Evolutionary conservation across 2,329 filamentous ascomycete genomes (phyloP), one percentile per base, ranked within the genome.

Genomic region (Aspergillus sp.): DNA sequence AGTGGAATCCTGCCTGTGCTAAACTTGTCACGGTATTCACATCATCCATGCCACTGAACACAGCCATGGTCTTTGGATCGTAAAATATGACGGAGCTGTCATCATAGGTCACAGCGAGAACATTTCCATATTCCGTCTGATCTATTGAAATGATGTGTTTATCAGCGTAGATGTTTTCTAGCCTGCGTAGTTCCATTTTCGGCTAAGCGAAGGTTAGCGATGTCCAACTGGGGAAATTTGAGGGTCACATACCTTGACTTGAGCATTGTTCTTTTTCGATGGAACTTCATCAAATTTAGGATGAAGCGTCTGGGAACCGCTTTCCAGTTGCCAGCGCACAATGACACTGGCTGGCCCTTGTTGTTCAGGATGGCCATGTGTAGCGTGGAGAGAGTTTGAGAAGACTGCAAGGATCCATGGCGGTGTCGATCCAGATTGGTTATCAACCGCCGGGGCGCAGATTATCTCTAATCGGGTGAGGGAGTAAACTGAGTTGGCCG

Each of bases 61-160:
- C 76, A 5, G 81, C 75, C 77, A 95, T 85, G 0, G 81, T 86
- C 38, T 78, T 75, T 8, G 89, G 79, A 58, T 94, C 86, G 44
- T 88, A 81, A 64, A 91, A 88, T 53, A 93, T 84, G 4, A 94
- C 74, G 0, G 82, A 85, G 8, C 90, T 88, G 60, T 95, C 90
- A 48, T 86, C 86, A 54, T 88, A 88, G 27, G 78, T 77, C 46
- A 95, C 73, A 28, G 85, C 82, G 2, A 95, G 51, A 2, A 86
- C 75, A 46, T 82, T 88, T 39, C 86, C 85, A 47, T 85, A 81
- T 54, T 86, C 85, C 12, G 86, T 73, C 2, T 81, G 71, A 37
- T 85, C 78, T 28, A 93, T 71, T 0, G 80, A 79, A 33, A 95
- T 66, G 1, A 90, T 71, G 26, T 86, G 75, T 60, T 88, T 90